Conservation (phyloP, 768 basidiomycete species). For the Lactarius indigo region DNA sequence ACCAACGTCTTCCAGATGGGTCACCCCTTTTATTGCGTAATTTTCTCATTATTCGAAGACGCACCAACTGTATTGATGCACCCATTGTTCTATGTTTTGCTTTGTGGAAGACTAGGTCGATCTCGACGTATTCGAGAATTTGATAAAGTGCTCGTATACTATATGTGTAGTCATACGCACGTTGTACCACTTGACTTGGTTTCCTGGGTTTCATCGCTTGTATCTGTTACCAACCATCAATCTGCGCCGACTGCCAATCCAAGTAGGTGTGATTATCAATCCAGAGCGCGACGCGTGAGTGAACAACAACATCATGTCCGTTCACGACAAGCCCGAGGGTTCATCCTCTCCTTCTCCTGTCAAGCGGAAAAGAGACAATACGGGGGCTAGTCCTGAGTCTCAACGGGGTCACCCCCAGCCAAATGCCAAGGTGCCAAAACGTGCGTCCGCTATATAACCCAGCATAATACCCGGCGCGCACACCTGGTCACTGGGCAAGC, state of each 20-base stretch:
- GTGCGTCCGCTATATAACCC: slow-evolving; percentile 1
- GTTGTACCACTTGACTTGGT: slow-evolving; percentile 9
- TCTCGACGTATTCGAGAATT: neutral
- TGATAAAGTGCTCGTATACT: slow-evolving; percentile 13
- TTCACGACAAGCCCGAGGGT: neutral
- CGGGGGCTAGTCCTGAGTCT: neutral
- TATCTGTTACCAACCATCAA: neutral
- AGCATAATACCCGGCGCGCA: neutral
- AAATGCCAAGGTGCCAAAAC: slow-evolving; percentile 12
- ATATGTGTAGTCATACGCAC: slow-evolving; percentile 14
- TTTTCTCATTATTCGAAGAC: slow-evolving; percentile 13
- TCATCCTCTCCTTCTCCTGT: slow-evolving; percentile 1
- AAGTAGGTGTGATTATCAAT: neutral
- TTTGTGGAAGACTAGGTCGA: slow-evolving; percentile 9
- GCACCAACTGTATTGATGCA: slow-evolving; percentile 4
- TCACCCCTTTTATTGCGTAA: slow-evolving; percentile 6
- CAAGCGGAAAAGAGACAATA: slow-evolving; percentile 6
- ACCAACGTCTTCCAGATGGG: neutral
- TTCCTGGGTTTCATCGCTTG: neutral
- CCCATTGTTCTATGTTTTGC: slow-evolving; percentile 1
- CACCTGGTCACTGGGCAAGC: neutral
- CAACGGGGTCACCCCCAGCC: neutral
- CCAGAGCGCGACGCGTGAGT: neutral
- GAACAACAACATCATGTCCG: slow-evolving; percentile 5
- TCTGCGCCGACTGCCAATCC: neutral